phyloP scores from a whole-genome alignment of 2,329 filamentous ascomycete species.

The Hymenoscyphus salicellus region DNA sequence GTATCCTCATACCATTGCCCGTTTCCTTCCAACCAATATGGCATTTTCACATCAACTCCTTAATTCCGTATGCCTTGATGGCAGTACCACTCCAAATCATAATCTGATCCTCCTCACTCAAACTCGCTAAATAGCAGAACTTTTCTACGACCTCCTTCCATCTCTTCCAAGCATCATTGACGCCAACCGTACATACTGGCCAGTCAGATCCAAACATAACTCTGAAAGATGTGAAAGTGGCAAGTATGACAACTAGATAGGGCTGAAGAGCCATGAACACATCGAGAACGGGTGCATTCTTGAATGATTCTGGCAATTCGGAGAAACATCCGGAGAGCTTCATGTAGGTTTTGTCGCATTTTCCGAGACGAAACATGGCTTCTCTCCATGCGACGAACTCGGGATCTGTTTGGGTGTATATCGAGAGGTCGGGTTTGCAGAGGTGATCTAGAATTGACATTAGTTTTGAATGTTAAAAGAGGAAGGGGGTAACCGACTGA shows the following conservation, averaged over 20 bases:
- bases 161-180: constrained; percentile 62
- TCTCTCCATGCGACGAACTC: constrained; percentile 66
- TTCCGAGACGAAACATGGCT: constrained; percentile 65
- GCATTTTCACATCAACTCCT: constrained; percentile 28
- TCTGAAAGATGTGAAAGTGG: constrained; percentile 66
- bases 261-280: constrained; percentile 63
- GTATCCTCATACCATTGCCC: background rate
- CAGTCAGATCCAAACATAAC: constrained; percentile 93
- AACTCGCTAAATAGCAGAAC: constrained; percentile 60
- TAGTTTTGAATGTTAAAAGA: background rate
- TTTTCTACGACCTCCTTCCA: constrained; percentile 71
- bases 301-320: constrained; percentile 63
- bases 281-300: constrained; percentile 47
- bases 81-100: constrained; percentile 73
- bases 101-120: constrained; percentile 59
- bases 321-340: constrained; percentile 87
- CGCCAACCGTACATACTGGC: constrained; percentile 78
- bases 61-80: constrained; percentile 63
- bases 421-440: constrained; percentile 77
- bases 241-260: constrained; percentile 71
- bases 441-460: constrained; percentile 64
- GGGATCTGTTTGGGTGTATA: constrained; percentile 50
- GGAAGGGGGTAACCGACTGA: constrained; percentile 29
- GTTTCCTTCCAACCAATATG: background rate
- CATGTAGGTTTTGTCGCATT: constrained; percentile 69